These are phyloP conservation scores for Phytophthora constricta DNA, from an alignment of 352 stramenopile genomes.

Conservation along the genomic window DNA sequence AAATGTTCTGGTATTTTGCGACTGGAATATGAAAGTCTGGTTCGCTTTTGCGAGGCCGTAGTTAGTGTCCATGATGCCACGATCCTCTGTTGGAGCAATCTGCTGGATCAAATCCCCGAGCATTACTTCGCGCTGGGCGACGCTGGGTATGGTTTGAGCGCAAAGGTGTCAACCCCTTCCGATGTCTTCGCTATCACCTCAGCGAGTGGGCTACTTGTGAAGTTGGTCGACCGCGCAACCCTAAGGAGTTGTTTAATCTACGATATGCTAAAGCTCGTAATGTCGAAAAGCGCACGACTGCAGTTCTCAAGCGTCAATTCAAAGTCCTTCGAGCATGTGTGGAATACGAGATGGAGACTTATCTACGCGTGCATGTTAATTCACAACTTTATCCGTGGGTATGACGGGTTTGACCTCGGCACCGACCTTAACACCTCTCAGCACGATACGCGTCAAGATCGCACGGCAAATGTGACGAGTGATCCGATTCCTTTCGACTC, in stretches of 20 bases:
- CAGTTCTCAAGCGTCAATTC: conserved; percentile 8
- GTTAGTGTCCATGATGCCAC: conserved; percentile 15
- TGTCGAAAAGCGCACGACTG: conserved; percentile 5
- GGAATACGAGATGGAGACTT: conserved; percentile 7
- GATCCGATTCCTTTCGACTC: neutral
- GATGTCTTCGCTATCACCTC: conserved; percentile 10
- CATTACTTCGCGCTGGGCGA: conserved; percentile 5
- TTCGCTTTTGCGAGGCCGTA: conserved; percentile 8
- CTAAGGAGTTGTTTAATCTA: conserved; percentile 20
- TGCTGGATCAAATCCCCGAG: neutral
- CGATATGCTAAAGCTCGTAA: conserved; percentile 9
- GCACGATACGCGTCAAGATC: neutral
- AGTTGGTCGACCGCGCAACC: neutral
- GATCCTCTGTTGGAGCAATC: neutral
- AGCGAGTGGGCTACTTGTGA: conserved; percentile 1
- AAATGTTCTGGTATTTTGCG: conserved; percentile 8
- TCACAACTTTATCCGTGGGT: neutral
- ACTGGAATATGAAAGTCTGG: conserved; percentile 3
- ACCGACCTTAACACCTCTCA: neutral
- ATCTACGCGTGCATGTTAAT: neutral
- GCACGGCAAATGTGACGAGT: neutral
- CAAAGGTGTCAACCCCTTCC: conserved; percentile 11
- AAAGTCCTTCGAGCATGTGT: conserved; percentile 1
- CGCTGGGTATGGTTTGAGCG: conserved; percentile 3
- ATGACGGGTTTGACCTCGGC: neutral